phyloP scores from a whole-genome alignment of 257 asterid species.

The Nicotiana tomentosiformis region DNA sequence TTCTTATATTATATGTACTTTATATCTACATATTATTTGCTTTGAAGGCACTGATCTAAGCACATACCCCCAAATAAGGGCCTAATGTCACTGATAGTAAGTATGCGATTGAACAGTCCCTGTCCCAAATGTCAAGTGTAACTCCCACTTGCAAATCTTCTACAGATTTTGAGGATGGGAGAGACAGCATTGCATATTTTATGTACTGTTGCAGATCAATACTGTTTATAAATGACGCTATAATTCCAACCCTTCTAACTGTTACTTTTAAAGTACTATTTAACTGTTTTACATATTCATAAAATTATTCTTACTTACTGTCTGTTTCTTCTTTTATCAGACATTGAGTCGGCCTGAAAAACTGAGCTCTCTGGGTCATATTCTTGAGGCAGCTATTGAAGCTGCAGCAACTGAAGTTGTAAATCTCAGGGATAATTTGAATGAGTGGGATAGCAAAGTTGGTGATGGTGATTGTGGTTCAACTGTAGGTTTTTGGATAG shows the following conservation, averaged over 20 bases:
- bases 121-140: background rate
- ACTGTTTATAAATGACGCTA: too few relatives aligned
- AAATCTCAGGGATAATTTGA: slow-evolving; percentile 60
- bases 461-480: slow-evolving; percentile 99
- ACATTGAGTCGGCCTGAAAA: slow-evolving; percentile 56
- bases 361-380: slow-evolving; percentile 51
- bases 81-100: background rate
- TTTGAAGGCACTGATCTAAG: background rate
- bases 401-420: slow-evolving; percentile 76
- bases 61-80: background rate
- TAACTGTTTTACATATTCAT: too few relatives aligned
- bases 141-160: background rate
- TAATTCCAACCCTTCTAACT: too few relatives aligned
- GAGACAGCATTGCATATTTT: background rate
- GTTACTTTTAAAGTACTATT: too few relatives aligned
- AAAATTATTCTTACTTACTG: background rate
- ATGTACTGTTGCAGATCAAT: background rate
- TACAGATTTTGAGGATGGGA: background rate
- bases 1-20: background rate
- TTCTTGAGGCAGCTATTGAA: slow-evolving; percentile 83
- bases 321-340: slow-evolving; percentile 35
- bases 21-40: background rate
- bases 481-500: slow-evolving; percentile 54
- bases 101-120: background rate
- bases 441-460: slow-evolving; percentile 94